These are phyloP conservation scores for Populus euphratica DNA, from an alignment of 345 rosid species.

Conservation along the genomic window DNA sequence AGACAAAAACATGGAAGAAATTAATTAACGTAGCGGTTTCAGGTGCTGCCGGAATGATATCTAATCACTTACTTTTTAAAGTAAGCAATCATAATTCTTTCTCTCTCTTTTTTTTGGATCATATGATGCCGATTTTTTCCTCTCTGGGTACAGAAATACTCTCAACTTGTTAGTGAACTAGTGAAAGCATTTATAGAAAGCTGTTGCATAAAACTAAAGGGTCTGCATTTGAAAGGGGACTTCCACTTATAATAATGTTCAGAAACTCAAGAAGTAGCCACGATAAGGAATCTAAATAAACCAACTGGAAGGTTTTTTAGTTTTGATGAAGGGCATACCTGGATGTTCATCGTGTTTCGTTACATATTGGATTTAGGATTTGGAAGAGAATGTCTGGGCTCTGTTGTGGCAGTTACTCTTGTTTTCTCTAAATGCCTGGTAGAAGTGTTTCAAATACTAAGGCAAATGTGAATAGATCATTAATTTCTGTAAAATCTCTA, in stretches of 20 bases:
- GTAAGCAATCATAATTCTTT: constrained; percentile 33
- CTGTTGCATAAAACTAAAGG: neutral
- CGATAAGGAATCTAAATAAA: neutral
- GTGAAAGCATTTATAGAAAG: neutral
- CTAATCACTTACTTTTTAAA: constrained; percentile 94
- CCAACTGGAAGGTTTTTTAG: neutral
- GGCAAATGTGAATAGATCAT: neutral
- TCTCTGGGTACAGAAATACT: neutral
- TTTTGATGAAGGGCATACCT: neutral
- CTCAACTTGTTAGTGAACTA: neutral
- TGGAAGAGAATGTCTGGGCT: neutral
- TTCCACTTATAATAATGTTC: neutral
- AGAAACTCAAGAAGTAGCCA: neutral
- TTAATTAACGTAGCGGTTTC: constrained; percentile 72
- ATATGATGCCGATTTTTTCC: neutral
- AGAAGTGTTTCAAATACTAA: neutral
- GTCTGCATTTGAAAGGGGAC: neutral
- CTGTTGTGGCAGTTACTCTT: neutral
- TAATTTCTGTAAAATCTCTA: neutral
- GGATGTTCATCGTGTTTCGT: neutral
- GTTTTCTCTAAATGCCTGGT: neutral
- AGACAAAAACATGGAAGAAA: constrained; percentile 93
- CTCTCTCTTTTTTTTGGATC: neutral
- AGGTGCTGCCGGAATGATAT: constrained; percentile 97
- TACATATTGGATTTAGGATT: neutral